Evolutionary conservation across 345 rosid genomes (phyloP).

Genomic region (Moricandia moricandioides): DNA sequence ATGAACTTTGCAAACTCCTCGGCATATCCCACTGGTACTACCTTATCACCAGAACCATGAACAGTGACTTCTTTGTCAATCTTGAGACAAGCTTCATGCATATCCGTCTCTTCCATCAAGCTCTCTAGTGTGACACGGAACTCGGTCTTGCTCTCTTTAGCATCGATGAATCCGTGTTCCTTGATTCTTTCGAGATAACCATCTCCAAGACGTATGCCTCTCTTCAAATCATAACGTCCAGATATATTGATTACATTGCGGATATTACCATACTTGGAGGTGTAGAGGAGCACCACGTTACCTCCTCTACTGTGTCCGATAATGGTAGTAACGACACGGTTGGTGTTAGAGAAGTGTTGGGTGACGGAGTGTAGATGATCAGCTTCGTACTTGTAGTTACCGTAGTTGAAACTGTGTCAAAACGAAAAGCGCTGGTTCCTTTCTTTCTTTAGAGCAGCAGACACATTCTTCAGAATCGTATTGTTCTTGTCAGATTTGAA

Average conservation of each 20-base stretch:
- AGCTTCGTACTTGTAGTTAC: neutral
- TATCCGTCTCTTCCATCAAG: slow-evolving; percentile 64
- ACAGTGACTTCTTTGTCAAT: slow-evolving; percentile 72
- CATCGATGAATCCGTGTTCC: slow-evolving; percentile 56
- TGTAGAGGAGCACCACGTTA: neutral
- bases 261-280: neutral
- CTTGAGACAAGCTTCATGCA: slow-evolving; percentile 56
- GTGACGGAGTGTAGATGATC: neutral
- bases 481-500: slow-evolving; percentile 59
- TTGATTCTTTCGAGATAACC: slow-evolving; percentile 50
- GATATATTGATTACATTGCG: slow-evolving; percentile 44
- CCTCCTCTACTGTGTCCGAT: neutral
- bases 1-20: slow-evolving; percentile 64
- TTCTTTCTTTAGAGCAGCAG: slow-evolving; percentile 62
- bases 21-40: slow-evolving; percentile 63
- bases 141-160: slow-evolving; percentile 39
- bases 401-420: slow-evolving; percentile 38
- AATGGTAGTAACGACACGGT: neutral
- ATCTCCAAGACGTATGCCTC: slow-evolving; percentile 68
- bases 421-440: slow-evolving; percentile 72
- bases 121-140: slow-evolving; percentile 63
- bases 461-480: slow-evolving; percentile 53
- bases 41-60: slow-evolving; percentile 64
- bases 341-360: neutral
- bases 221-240: slow-evolving; percentile 61